Evolutionary conservation across 768 basidiomycete species (phyloP).

Genomic region (Phaeotremella fagi): DNA sequence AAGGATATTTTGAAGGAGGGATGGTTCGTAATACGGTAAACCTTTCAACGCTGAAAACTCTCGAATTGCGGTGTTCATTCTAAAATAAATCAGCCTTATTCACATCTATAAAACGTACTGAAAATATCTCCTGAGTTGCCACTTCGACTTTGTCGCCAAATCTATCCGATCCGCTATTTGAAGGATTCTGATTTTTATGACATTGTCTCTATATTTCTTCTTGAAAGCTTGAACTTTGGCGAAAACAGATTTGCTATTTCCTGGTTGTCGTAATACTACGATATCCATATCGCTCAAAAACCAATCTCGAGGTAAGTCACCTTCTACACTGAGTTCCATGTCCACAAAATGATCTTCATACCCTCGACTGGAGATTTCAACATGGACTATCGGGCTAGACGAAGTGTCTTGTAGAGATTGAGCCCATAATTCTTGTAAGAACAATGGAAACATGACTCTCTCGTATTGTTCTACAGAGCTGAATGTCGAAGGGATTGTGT

Average conservation of each 20-base stretch:
- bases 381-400: conserved; percentile 53
- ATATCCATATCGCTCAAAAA: conserved; percentile 76
- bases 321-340: conserved; percentile 61
- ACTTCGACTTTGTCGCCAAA: conserved; percentile 61
- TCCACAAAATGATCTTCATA: conserved; percentile 80
- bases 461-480: conserved; percentile 63
- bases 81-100: conserved; percentile 48
- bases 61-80: conserved; percentile 82
- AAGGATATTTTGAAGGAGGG: conserved; percentile 63
- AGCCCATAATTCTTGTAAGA: conserved; percentile 86
- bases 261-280: conserved; percentile 65
- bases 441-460: conserved; percentile 71
- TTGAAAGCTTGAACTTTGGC: conserved; percentile 64
- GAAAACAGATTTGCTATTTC: conserved; percentile 56
- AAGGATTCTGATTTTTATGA: conserved; percentile 57
- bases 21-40: conserved; percentile 69
- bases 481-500: conserved; percentile 64
- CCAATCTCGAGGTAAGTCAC: conserved; percentile 65
- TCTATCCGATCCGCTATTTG: conserved; percentile 51
- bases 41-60: conserved; percentile 85
- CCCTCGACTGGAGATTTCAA: conserved; percentile 64
- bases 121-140: conserved; percentile 73
- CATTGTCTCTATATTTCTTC: conserved; percentile 52
- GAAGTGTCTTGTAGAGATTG: conserved; percentile 59
- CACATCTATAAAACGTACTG: conserved; percentile 56